Conservation (phyloP, 2,329 filamentous ascomycete species). For the Penicillium sp. region DNA sequence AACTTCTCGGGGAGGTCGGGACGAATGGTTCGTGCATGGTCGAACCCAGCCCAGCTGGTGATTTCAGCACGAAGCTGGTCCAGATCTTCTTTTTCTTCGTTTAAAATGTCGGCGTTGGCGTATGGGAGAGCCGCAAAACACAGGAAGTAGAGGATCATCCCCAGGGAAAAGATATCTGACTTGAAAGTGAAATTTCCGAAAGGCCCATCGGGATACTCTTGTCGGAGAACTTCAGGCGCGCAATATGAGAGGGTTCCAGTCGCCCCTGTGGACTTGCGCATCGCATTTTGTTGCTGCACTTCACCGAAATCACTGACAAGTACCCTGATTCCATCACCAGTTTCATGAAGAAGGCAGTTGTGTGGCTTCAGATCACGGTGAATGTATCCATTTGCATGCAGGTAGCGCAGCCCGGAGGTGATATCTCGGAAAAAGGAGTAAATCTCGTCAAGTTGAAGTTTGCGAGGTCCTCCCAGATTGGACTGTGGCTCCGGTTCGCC, state of each 20-base stretch:
- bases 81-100: conserved; percentile 91
- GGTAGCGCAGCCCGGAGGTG: conserved; percentile 83
- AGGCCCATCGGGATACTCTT: conserved; percentile 62
- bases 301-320: conserved; percentile 98
- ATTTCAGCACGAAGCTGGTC: conserved; percentile 86
- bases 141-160: conserved; percentile 98
- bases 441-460: conserved; percentile 81
- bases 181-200: conserved; percentile 96
- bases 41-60: conserved; percentile 80
- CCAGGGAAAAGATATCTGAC: conserved; percentile 95
- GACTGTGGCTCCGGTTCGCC: conserved; percentile 67
- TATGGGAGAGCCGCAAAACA: conserved; percentile 93
- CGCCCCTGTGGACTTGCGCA: conserved; percentile 84
- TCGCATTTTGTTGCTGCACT: conserved; percentile 79
- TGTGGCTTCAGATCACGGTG: conserved; percentile 95
- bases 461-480: conserved; percentile 55
- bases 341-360: conserved; percentile 86
- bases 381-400: conserved; percentile 90
- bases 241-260: conserved; percentile 98
- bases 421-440: conserved; percentile 97
- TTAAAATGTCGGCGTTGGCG: conserved; percentile 74
- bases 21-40: conserved; percentile 71
- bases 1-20: conserved; percentile 83
- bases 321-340: conserved; percentile 70
- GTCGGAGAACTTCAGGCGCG: conserved; percentile 84